Evolutionary conservation across 177 flowering plant species (phyloP), one percentile per base, ranked within the genome.

Genomic region (Telopea speciosissima): DNA sequence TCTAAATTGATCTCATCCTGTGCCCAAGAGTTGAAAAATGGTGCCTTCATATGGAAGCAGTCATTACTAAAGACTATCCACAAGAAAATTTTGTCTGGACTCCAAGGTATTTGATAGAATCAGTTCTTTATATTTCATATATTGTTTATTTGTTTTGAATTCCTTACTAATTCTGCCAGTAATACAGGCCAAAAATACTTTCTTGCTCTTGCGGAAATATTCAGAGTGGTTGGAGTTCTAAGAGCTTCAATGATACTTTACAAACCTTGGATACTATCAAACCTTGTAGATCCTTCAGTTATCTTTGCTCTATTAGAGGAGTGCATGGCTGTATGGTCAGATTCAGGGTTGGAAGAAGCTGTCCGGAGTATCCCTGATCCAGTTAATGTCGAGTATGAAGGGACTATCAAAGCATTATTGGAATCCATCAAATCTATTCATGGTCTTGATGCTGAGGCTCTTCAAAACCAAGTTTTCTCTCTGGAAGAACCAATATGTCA

Each of bases 161-260:
- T 58, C 24, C 45, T 72, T 22, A 49, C 21, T 36, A 68, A 52
- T 62, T 73, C 63, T 60, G 10, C 56, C 22, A 6, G 3, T 16
- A 24, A 65, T 56, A 24, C 89, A 93, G 98, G 96, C 31, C 85
- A 79, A 73, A 52, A 65, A 14, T 86, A 85, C 74, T 59, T 93
- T 63, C 70, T 77, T 62, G 85, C 93, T 28, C 88, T 91, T 25
- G 97, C 91, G 69, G 95, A 93, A 74, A 81, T 93, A 73, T 91
- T 81, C 72, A 83, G 93, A 75, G 89, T 85, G 54, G 83, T 81
- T 26, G 69, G 72, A 75, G 68, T 90, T 64, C 70, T 93, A 74
- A 85, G 82, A 75, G 81, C 79, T 42, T 84, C 97, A 16, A 73
- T 73, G 56, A 79, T 75, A 75, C 71, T 87, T 60, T 93, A 81